Conservation (phyloP, 208 protist species). For the Leishmania lainsoni region DNA sequence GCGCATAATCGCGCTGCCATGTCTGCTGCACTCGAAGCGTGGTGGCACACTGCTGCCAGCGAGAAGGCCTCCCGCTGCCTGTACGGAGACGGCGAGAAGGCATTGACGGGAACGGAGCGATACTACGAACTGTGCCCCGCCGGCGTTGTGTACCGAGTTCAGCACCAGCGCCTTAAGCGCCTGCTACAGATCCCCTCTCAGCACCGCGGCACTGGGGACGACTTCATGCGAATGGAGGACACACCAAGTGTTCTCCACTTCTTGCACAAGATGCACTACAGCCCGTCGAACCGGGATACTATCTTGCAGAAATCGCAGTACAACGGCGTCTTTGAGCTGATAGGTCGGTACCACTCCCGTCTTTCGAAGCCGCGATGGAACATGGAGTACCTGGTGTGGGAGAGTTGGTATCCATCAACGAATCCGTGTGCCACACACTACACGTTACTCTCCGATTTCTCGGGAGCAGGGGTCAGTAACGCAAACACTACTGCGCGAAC, state of each 20-base stretch:
- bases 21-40: slow-evolving; percentile 39
- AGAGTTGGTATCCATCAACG: slow-evolving; percentile 66
- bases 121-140: slow-evolving; percentile 74
- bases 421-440: slow-evolving; percentile 37
- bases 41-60: slow-evolving; percentile 33
- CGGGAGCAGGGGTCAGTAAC: background rate
- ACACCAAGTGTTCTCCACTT: slow-evolving; percentile 29
- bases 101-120: slow-evolving; percentile 45
- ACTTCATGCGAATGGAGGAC: background rate
- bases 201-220: background rate
- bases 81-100: slow-evolving; percentile 74
- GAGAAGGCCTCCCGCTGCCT: slow-evolving; percentile 44
- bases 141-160: slow-evolving; percentile 54
- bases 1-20: slow-evolving; percentile 23
- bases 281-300: slow-evolving; percentile 11
- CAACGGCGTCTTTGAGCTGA: slow-evolving; percentile 38
- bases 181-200: slow-evolving; percentile 3
- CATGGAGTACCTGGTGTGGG: slow-evolving; percentile 53
- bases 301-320: slow-evolving; percentile 32
- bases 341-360: slow-evolving; percentile 55
- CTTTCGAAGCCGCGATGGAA: slow-evolving; percentile 68
- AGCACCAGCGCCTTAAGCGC: slow-evolving; percentile 34
- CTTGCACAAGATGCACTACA: slow-evolving; percentile 36
- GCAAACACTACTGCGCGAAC: background rate
- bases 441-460: slow-evolving; percentile 13